These are phyloP conservation scores for Cladosporium sphaerospermum DNA, from an alignment of 2,329 filamentous ascomycete species.

Conservation along the genomic window DNA sequence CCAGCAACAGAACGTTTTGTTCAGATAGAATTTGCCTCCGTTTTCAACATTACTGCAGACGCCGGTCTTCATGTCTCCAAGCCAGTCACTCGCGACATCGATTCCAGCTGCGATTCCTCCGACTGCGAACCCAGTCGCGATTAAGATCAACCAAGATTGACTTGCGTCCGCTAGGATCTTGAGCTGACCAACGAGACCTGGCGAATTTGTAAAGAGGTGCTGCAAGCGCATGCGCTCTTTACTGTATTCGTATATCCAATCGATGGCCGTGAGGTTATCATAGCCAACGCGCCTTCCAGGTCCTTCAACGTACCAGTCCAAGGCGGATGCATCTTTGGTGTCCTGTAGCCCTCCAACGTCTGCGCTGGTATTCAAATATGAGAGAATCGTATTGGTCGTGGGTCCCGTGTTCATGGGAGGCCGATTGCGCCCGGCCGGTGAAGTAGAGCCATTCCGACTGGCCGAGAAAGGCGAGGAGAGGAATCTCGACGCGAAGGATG, in stretches of 20 bases:
- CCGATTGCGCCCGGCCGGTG: conserved; percentile 14
- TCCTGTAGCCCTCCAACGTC: conserved; percentile 34
- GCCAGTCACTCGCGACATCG: conserved; percentile 85
- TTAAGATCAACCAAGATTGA: conserved; percentile 85
- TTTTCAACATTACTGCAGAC: conserved; percentile 73
- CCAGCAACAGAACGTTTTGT: conserved; percentile 86
- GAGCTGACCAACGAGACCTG: conserved; percentile 66
- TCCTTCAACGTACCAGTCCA: conserved; percentile 86
- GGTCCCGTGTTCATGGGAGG: conserved; percentile 11
- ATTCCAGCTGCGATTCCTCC: conserved; percentile 82
- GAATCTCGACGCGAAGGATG: conserved; percentile 40
- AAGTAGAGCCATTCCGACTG: conserved; percentile 28
- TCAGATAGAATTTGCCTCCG: conserved; percentile 76
- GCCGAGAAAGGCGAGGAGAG: conserved; percentile 35
- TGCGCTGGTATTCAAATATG: conserved; percentile 35
- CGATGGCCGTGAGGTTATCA: conserved; percentile 92
- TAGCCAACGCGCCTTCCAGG: conserved; percentile 87
- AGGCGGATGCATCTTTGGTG: conserved; percentile 37
- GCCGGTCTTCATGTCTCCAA: conserved; percentile 85
- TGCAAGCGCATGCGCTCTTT: conserved; percentile 86
- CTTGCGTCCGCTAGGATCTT: conserved; percentile 73
- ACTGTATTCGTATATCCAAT: conserved; percentile 99
- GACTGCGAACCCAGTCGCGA: conserved; percentile 77
- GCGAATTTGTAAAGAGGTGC: conserved; percentile 62
- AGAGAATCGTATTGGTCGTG: conserved; percentile 35